Evolutionary conservation across 2,329 filamentous ascomycete genomes (phyloP).

Genomic region (Orbilia oligospora): DNA sequence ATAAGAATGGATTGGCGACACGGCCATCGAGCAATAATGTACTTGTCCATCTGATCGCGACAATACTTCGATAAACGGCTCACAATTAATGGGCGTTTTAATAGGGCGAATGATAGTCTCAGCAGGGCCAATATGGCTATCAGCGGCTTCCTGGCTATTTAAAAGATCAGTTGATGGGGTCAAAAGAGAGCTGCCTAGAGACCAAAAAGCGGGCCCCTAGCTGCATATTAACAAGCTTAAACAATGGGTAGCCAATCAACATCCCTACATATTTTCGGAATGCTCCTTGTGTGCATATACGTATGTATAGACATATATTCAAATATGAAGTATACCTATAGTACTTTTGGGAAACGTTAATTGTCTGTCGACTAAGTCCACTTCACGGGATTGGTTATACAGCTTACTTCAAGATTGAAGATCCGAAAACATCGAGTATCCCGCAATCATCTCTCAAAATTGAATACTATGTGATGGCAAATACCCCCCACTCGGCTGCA

Average conservation of each 20-base stretch:
- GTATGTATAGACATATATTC: background rate
- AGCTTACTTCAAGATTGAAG: slow-evolving; percentile 36
- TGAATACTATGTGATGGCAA: slow-evolving; percentile 17
- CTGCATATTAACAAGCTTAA: slow-evolving; percentile 59
- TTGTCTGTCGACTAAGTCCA: slow-evolving; percentile 24
- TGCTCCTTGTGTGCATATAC: slow-evolving; percentile 20
- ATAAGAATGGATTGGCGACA: slow-evolving; percentile 24
- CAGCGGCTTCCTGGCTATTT: slow-evolving; percentile 57
- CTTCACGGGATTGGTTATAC: slow-evolving; percentile 1
- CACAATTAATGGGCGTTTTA: slow-evolving; percentile 28
- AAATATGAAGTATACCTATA: slow-evolving; percentile 9
- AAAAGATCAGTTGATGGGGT: slow-evolving; percentile 50
- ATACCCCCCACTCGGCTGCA: slow-evolving; percentile 22
- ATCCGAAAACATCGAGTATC: slow-evolving; percentile 21
- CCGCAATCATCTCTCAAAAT: background rate
- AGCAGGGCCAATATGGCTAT: slow-evolving; percentile 52
- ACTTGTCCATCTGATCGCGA: slow-evolving; percentile 58
- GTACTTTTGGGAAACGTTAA: slow-evolving; percentile 29
- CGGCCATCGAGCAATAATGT: slow-evolving; percentile 23
- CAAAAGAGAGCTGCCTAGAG: slow-evolving; percentile 58
- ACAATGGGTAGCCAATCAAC: slow-evolving; percentile 43
- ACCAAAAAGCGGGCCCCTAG: slow-evolving; percentile 45
- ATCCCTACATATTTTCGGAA: slow-evolving; percentile 41
- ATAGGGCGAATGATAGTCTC: slow-evolving; percentile 37
- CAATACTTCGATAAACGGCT: slow-evolving; percentile 50